Evolutionary conservation across 1,139 yeast species (phyloP), one percentile per base, ranked within the genome.

Genomic region (Saccharomycopsis hybrid): DNA sequence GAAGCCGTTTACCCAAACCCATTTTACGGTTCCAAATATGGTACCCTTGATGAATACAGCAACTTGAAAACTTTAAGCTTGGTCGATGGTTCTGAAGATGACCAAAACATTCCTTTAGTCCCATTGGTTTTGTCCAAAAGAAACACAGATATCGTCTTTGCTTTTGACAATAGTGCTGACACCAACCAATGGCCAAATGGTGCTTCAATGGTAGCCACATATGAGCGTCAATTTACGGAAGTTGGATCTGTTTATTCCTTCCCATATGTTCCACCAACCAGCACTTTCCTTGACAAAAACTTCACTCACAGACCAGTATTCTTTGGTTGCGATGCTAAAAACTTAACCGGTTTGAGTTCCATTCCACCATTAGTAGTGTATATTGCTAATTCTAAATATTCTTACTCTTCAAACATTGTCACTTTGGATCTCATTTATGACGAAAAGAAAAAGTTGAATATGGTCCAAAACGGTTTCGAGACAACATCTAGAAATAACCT

Each of bases 1-100:
- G 82, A 82, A 60, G 89, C 95, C 5, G 63, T 84, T 30, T 78
- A 75, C 66, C 95, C 95, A 39, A 88, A 86, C 60, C 96, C 96
- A 27, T 86, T 84, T 64, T 70, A 63, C 53, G 67, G 71, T 32
- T 67, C 83, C 2, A 74, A 80, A 5, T 44, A 27, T 18, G 47
- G 46, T 8, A 28, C 38, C n/a, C 13, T 25, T 2, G 13, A 31
- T 9, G 31, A n/a, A 8, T 35, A 44, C 28, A 41, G 24, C 30
- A 29, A 36, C 18, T 9, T 13, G 4, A 36, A 32, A 31, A 37
- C n/a, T 24, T 27, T 49, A 4, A 11, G 67, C 60, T 71, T 88
- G 54, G 90, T 82, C 11, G 97, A 89, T 62, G 96, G 96, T 54
- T 96, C 96, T 57, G 90, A 84, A 65, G 96, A 86, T 66, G 66